Evolutionary conservation across 768 basidiomycete species (phyloP).

Genomic region (Pulveroboletus sp.): DNA sequence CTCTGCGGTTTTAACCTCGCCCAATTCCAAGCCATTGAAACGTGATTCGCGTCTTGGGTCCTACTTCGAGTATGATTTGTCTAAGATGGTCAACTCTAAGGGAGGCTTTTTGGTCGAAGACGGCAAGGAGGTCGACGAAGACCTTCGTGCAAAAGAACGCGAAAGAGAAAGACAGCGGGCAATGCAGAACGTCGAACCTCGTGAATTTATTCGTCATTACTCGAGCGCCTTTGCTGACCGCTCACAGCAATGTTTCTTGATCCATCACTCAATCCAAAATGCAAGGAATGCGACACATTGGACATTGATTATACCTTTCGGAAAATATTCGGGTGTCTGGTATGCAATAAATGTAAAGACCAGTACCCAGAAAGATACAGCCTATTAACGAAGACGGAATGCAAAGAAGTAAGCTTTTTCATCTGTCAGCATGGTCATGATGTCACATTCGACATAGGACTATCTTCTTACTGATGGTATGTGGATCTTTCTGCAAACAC

Average conservation of each 20-base stretch:
- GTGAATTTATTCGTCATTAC: conserved; percentile 34
- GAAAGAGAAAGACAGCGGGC: conserved; percentile 77
- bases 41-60: conserved; percentile 79
- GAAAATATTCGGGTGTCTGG: conserved; percentile 77
- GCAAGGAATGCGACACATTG: conserved; percentile 79
- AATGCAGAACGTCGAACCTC: conserved; percentile 69
- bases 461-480: conserved; percentile 90
- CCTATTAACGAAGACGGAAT: conserved; percentile 96
- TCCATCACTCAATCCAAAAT: conserved; percentile 71
- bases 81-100: conserved; percentile 95
- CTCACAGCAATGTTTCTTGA: conserved; percentile 74
- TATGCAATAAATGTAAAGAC: conserved; percentile 90
- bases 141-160: conserved; percentile 69
- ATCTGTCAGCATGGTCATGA: neutral
- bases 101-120: conserved; percentile 95
- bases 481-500: conserved; percentile 24
- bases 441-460: conserved; percentile 48
- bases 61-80: conserved; percentile 96
- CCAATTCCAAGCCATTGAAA: conserved; percentile 56
- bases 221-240: neutral
- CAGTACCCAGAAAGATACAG: conserved; percentile 90
- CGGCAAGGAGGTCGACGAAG: conserved; percentile 75
- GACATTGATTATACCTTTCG: conserved; percentile 83
- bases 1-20: conserved; percentile 55
- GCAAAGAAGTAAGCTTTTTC: conserved; percentile 68